Base-by-base conservation (phyloP, 148 eudicot species). In the Chenopodium formosanum region DNA sequence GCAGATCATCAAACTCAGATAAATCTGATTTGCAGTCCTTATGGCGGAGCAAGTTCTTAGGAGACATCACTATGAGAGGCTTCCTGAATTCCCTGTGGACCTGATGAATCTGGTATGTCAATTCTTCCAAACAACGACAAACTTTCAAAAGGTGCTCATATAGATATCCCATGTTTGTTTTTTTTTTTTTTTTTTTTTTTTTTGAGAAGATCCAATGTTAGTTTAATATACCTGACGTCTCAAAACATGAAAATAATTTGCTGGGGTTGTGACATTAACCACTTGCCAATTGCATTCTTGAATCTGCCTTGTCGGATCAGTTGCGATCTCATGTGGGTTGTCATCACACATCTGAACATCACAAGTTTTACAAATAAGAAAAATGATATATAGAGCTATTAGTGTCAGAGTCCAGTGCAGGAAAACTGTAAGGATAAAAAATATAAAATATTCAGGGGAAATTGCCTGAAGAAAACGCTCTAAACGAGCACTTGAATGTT, bases 251-350 rank as follows among this genome's bases (percentile, higher is more conserved):
- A 95, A 95, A 87, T 95, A 95, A 83, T 95, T 95, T 70, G 98
- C 98, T 17, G 98, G 98, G 47, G 98, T 95, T 22, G 98, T 95
- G 52, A 89, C 97, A 86, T 95, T 95, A 84, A 95, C 98, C 89
- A 95, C 93, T 79, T 95, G 98, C 98, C 97, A 95, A 84, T 95
- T 95, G 93, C 97, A 93, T 85, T 90, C 92, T 83, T 95, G 97
- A 80, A 93, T 92, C 83, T 95, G 98, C 80, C 81, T 95, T 6
- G 7, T 37, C 44, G 44, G 44, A 5, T 37, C 74, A 91, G 74
- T 48, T 90, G 91, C 40, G 97, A 91, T 94, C 89, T 91, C 97
- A 17, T 97, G 97, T 75, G 97, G 97, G 82, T 95, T 88, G 81
- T 95, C 97, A 85, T 93, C 95, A 84, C 97, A 90, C 97, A 93